Percentiles rank a stretch among this genome's conserved stretches.
Conservation (phyloP, 78 protist genomes). For the Speleostelium caveatum region DNA sequence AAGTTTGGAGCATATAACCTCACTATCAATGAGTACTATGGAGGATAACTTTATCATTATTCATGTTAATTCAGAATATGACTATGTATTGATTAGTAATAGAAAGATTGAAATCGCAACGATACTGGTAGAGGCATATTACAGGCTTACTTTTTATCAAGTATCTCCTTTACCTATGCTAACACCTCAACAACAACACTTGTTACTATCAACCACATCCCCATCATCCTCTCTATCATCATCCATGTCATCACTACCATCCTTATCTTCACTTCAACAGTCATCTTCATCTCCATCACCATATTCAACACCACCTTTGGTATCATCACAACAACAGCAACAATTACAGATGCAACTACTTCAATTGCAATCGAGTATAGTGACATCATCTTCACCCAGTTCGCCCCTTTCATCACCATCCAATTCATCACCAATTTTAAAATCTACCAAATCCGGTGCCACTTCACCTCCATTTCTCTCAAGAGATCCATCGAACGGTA, state of each 20-base stretch:
- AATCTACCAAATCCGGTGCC: not conserved
- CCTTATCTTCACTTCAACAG: not conserved
- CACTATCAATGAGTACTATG: constrained; percentile 65
- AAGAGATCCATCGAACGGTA: not conserved
- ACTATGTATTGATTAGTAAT: constrained; percentile 86
- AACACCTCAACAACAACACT: no score
- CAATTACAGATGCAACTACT: not conserved
- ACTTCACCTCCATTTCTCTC: not conserved
- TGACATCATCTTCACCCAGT: not conserved
- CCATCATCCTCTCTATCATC: not conserved
- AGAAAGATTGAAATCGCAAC: constrained; percentile 89
- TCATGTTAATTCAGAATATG: constrained; percentile 88
- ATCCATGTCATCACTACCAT: not conserved
- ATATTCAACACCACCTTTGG: not conserved
- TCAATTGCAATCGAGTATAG: no score
- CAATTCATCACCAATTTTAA: not conserved
- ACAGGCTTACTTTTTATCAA: constrained; percentile 31
- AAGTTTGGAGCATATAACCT: constrained; percentile 41
- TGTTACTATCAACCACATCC: not conserved
- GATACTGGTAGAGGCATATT: constrained; percentile 64
- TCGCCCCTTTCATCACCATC: not conserved
- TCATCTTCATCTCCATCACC: not conserved
- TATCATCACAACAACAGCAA: not conserved
- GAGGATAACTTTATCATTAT: constrained; percentile 88
- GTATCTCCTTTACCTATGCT: not conserved